Conservation (phyloP, 495 filamentous ascomycete genomes). For the Chaetomidium leptoderma region DNA sequence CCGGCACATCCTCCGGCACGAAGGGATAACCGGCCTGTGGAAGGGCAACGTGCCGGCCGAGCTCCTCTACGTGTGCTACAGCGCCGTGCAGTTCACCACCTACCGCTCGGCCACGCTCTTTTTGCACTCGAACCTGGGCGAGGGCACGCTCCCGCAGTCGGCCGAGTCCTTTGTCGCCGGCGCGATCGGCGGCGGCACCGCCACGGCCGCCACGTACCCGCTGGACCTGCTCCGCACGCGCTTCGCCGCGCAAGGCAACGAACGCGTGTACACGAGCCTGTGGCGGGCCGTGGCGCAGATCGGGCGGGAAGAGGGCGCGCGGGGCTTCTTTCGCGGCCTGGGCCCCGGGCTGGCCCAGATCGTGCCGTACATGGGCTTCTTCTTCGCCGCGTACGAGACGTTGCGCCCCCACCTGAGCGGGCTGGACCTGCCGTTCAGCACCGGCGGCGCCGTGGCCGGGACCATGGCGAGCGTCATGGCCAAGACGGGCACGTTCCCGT, state of each 20-base stretch:
- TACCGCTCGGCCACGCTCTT: slow-evolving; percentile 68
- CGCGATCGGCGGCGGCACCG: slow-evolving; percentile 70
- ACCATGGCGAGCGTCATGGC: slow-evolving; percentile 70
- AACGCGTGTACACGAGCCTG: slow-evolving; percentile 71
- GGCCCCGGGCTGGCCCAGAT: slow-evolving; percentile 78
- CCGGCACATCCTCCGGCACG: slow-evolving; percentile 65
- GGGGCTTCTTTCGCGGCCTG: slow-evolving; percentile 83
- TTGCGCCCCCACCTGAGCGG: slow-evolving; percentile 50
- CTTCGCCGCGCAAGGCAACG: slow-evolving; percentile 90
- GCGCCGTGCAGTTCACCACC: slow-evolving; percentile 82
- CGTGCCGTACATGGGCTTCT: slow-evolving; percentile 92
- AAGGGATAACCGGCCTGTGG: slow-evolving; percentile 87
- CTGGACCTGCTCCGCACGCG: slow-evolving; percentile 90
- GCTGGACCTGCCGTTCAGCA: slow-evolving; percentile 65
- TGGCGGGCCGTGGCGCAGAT: slow-evolving; percentile 66
- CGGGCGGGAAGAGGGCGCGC: slow-evolving; percentile 61
- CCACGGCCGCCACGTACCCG: slow-evolving; percentile 84
- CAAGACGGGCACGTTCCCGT: slow-evolving; percentile 86
- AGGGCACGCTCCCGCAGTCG: slow-evolving; percentile 45
- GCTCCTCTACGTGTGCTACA: slow-evolving; percentile 85
- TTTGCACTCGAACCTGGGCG: slow-evolving; percentile 44
- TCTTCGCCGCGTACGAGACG: slow-evolving; percentile 85
- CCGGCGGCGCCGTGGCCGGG: slow-evolving; percentile 76
- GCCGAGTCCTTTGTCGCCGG: slow-evolving; percentile 73
- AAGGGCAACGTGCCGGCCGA: slow-evolving; percentile 97